Conservation (phyloP, 331 rosid species). For the Malus hybrid region DNA sequence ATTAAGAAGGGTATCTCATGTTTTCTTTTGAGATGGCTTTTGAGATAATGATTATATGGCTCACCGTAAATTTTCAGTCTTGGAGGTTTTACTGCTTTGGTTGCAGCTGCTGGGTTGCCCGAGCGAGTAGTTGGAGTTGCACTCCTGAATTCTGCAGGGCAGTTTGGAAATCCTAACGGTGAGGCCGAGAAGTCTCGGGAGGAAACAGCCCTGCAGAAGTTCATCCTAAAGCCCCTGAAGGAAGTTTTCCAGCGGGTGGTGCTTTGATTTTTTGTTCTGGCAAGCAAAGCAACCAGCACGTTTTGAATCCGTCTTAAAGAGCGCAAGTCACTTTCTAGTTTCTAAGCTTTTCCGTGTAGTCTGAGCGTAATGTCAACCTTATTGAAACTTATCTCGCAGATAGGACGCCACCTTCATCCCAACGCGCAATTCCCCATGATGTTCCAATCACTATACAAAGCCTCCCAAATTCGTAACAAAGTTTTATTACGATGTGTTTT, state of each 20-base stretch:
- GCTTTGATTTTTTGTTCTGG: constrained; percentile 83
- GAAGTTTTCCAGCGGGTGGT: constrained; percentile 68
- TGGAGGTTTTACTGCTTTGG: constrained; percentile 89
- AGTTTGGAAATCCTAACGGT: constrained; percentile 54
- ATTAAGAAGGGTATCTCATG: not conserved
- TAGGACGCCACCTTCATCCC: not conserved
- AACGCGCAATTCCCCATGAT: not conserved
- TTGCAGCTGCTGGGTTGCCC: constrained; percentile 64
- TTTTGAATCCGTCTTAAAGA: constrained; percentile 62
- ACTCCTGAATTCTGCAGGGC: constrained; percentile 82
- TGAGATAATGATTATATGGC: not conserved
- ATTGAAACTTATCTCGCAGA: not conserved
- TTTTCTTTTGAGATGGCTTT: not conserved
- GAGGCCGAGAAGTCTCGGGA: constrained; percentile 39
- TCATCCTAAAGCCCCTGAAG: constrained; percentile 62
- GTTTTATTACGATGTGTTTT: too few relatives aligned
- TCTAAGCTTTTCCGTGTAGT: constrained; percentile 5
- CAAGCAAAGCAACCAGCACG: constrained; percentile 87
- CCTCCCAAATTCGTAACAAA: not conserved
- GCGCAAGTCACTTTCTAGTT: constrained; percentile 40
- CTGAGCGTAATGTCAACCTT: not conserved
- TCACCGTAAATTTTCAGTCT: constrained; percentile 51
- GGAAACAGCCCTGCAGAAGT: constrained; percentile 57
- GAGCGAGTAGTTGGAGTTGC: constrained; percentile 69
- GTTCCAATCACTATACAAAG: not conserved